Base-by-base conservation (phyloP, 2,329 filamentous ascomycete species). In the Aureobasidium namibiae region DNA sequence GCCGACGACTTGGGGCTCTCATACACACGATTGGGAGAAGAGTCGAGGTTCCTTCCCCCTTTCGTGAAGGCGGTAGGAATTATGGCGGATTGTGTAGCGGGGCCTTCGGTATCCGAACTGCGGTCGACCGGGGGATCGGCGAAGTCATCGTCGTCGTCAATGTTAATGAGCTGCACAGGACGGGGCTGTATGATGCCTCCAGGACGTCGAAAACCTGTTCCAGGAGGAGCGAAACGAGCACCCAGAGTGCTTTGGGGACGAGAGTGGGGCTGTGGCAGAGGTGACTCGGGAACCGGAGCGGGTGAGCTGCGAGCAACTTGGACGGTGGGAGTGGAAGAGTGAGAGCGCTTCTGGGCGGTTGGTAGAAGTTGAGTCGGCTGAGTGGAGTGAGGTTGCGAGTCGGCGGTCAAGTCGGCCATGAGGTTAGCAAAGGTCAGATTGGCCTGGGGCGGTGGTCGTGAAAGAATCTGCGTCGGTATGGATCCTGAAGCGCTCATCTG, bases 301-400 rank as follows among this genome's bases (percentile, higher is more conserved):
- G 91, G 92, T 1, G 92, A 96, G 3, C 92, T 96, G n/a, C 90
- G 89, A 31, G 87, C 86, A 3, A 96, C 92, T 71, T 96, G 92
- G 59, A 96, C 77, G 52, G 69, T 65, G 4, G 38, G 78, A 24
- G 59, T 50, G 6, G 56, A 56, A 11, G 59, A 50, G 63, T 41
- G 21, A 64, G 59, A 42, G 66, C 65, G 29, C 67, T 69, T 33
- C 70, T 70, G 26, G 75, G 72, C 50, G 72, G 71, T 39, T 16
- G 77, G 74, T 26, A 86, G 71, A 34, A 84, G 73, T 66, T 86
- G 84, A 11, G 82, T 86, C 0, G 84, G 82, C 65, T 87, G 84
- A 14, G 83, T 86, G 38, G 29, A 31, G 65, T 65, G 57, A n/a
- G 52, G n/a, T 44, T 44, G 52, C n/a, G 38, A 45, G 48, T 38